These are phyloP conservation scores for Ogataea henricii DNA, from an alignment of 805 yeast genomes.

Conservation along the genomic window DNA sequence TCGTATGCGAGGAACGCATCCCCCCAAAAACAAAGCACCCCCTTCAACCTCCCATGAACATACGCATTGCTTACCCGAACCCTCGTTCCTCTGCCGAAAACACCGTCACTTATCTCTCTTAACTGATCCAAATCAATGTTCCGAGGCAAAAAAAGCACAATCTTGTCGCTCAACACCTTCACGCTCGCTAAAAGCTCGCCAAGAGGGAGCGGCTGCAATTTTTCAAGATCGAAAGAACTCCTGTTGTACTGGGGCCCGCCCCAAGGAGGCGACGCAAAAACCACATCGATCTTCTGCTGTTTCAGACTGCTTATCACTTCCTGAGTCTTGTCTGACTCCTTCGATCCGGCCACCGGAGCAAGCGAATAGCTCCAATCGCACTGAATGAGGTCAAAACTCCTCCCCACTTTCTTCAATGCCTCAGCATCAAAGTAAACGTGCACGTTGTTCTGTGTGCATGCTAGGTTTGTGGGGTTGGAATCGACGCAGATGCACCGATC, in stretches of 20 bases:
- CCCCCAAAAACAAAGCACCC: constrained; percentile 65
- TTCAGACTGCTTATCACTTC: constrained; percentile 11
- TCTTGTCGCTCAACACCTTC: constrained; percentile 43
- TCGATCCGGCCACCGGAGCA: background rate
- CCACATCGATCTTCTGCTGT: constrained; percentile 43
- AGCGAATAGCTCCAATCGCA: constrained; percentile 22
- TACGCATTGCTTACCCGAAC: constrained; percentile 50
- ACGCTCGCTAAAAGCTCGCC: constrained; percentile 46
- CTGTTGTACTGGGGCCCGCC: constrained; percentile 69
- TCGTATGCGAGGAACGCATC: constrained; percentile 37
- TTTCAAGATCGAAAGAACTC: constrained; percentile 48
- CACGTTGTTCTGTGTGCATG: constrained; percentile 69
- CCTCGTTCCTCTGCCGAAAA: constrained; percentile 45
- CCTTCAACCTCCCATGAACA: constrained; percentile 48
- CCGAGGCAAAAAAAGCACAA: constrained; percentile 65
- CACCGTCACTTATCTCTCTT: constrained; percentile 43
- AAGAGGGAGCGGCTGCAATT: constrained; percentile 51
- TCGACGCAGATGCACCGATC: constrained; percentile 64
- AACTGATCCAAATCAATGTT: constrained; percentile 58
- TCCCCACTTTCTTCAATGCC: constrained; percentile 51
- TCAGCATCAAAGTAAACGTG: constrained; percentile 45
- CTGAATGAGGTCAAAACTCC: constrained; percentile 42
- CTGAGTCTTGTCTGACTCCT: constrained; percentile 13
- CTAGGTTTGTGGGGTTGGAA: constrained; percentile 56
- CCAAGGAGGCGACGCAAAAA: constrained; percentile 87